Base-by-base conservation (phyloP, 2,329 filamentous ascomycete species). In the Herpotrichia juniperi region DNA sequence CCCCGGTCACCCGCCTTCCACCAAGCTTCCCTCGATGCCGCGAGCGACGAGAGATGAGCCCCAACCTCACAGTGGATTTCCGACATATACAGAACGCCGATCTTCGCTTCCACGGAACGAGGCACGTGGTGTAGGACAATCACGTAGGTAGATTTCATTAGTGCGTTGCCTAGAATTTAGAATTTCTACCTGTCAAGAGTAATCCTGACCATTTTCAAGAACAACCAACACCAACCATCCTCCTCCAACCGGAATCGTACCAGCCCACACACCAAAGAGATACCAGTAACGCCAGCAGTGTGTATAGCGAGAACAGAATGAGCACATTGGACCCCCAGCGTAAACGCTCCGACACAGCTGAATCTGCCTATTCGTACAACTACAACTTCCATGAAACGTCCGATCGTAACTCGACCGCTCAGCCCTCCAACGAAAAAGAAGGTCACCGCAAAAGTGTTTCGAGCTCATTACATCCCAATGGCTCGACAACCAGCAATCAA, bases 81-180 rank as follows among this genome's bases (percentile, higher is more conserved):
- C 58, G 8, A 54, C 55, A 49, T 56, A 54, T 16, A 44, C 56
- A 22, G 53, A 57, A 44, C 62, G 61, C 28, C 35, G 37, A 30
- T 17, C 35, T 19, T 48, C 37, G 14, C 46, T 48, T 10, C 46
- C 46, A 14, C 42, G 19, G 32, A 42, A 37, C 16, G 34, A 37
- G 10, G 12, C 32, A 2, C 16, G 14, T 16, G 53, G 42, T 47
- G 56, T 58, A 46, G 58, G 58, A 49, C 59, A 64, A 57, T 56
- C 68, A 54, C 59, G 69, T 72, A 72, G 64, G 69, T 72, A 69
- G 57, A 49, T 44, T 53, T 66, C 59, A 46, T 57, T 63, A 53
- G 51, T 64, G 54, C 59, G 51, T 62, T 56, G 61, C 58, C 63
- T 21, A 44, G 53, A 57, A 53, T 59, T 60, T 59, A 64, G 35